These are phyloP conservation scores for Sclerotinia minor DNA, from an alignment of 2,329 filamentous ascomycete genomes.

Conservation along the genomic window DNA sequence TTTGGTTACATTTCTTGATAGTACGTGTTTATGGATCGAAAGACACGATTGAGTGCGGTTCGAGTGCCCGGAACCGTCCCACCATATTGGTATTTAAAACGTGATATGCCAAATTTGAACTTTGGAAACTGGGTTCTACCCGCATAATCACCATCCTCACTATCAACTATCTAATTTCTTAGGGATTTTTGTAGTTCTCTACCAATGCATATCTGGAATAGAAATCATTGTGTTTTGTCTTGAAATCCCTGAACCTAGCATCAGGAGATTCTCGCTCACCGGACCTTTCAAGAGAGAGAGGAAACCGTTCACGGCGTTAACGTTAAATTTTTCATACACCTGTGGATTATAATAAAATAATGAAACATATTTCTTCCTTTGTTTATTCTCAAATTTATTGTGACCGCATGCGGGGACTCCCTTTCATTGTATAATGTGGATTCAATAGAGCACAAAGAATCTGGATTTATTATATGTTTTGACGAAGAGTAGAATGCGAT, in stretches of 20 bases:
- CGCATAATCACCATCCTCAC: too few species aligned
- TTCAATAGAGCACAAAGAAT: constrained; percentile 3
- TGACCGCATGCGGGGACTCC: constrained; percentile 19
- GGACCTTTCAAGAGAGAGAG: background rate
- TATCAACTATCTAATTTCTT: too few species aligned
- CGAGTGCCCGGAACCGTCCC: too few species aligned
- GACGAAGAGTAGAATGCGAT: too few species aligned
- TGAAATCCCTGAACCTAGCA: background rate
- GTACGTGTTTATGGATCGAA: too few species aligned
- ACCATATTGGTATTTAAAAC: too few species aligned
- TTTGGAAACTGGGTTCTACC: too few species aligned
- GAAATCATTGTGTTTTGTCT: too few species aligned
- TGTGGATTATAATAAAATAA: background rate
- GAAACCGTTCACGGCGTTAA: constrained; percentile 1
- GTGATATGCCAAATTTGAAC: too few species aligned
- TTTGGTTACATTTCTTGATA: background rate
- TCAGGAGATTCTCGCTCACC: background rate
- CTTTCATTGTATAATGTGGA: background rate
- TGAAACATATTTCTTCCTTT: background rate
- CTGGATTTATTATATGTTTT: constrained; percentile 11
- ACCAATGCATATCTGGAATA: too few species aligned
- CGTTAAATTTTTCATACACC: background rate
- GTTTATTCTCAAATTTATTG: background rate
- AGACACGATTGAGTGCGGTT: too few species aligned
- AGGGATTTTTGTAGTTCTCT: too few species aligned